Evolutionary conservation across 116 monocot species (phyloP).

Genomic region (Phalaenopsis hybrid): DNA sequence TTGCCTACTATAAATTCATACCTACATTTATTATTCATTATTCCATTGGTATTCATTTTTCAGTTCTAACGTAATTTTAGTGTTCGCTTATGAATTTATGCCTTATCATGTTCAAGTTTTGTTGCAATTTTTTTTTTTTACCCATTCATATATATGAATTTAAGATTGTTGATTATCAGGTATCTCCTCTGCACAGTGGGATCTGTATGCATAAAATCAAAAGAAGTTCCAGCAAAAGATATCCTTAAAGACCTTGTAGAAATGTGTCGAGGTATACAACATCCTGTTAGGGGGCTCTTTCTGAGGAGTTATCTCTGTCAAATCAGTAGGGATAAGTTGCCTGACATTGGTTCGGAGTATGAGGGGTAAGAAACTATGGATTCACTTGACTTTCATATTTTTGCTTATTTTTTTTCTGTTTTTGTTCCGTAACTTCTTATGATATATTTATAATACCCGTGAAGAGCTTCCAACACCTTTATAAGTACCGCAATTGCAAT

Average conservation of each 20-base stretch:
- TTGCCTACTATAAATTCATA: background rate
- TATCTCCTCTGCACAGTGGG: slow-evolving; percentile 98
- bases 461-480: background rate
- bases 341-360: slow-evolving; percentile 95
- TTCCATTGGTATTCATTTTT: background rate
- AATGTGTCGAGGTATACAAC: slow-evolving; percentile 94
- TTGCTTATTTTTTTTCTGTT: too few relatives aligned
- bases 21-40: background rate
- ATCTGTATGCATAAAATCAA: slow-evolving; percentile 95
- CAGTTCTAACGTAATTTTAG: background rate
- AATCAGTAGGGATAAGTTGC: slow-evolving; percentile 88
- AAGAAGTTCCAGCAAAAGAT: slow-evolving; percentile 95
- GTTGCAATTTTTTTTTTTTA: background rate
- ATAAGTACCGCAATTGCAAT: background rate
- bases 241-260: slow-evolving; percentile 98
- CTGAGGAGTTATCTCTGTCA: slow-evolving; percentile 94
- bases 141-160: slow-evolving; percentile 3
- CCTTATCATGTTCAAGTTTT: background rate
- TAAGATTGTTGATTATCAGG: slow-evolving; percentile 34
- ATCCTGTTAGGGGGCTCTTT: slow-evolving; percentile 96
- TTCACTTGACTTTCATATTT: background rate
- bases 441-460: background rate
- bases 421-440: background rate
- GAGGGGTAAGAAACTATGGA: slow-evolving; percentile 57
- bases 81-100: background rate